phyloP scores from a whole-genome alignment of 257 asterid genomes.

The Nicotiana paniculata region DNA sequence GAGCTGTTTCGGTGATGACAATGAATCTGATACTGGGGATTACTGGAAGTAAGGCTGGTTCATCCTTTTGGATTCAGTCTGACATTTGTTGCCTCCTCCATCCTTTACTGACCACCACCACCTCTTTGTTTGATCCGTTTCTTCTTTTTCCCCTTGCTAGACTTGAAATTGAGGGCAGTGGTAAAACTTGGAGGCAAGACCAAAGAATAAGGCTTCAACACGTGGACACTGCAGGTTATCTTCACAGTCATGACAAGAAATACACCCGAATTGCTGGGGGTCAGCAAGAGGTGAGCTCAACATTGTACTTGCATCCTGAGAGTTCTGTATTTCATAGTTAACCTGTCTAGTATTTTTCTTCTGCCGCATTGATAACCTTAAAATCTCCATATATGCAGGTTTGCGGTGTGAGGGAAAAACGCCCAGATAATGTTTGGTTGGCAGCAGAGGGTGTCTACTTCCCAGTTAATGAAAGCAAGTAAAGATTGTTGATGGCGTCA shows the following conservation, averaged over 20 bases:
- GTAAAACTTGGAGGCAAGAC: conserved; percentile 97
- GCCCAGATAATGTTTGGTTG: conserved; percentile 85
- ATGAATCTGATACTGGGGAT: conserved; percentile 89
- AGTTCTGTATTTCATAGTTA: background rate
- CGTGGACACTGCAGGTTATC: conserved; percentile 82
- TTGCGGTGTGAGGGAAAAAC: conserved; percentile 83
- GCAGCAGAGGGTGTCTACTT: conserved; percentile 97
- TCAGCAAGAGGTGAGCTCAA: conserved; percentile 84
- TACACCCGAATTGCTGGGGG: conserved; percentile 97
- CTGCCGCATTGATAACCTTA: background rate
- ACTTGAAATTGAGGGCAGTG: conserved; percentile 89
- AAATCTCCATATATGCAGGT: conserved; percentile 40
- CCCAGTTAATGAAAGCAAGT: conserved; percentile 58
- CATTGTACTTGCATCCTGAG: background rate
- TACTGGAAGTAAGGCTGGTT: conserved; percentile 63
- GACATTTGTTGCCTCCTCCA: background rate
- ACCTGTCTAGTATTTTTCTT: background rate
- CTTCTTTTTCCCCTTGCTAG: conserved; percentile 26
- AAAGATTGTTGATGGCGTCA: conserved; percentile 13
- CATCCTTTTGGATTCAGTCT: background rate
- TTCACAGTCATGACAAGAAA: conserved; percentile 97
- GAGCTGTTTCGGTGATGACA: conserved; percentile 88
- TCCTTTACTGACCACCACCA: background rate
- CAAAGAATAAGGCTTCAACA: conserved; percentile 87
- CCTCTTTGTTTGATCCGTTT: conserved; percentile 5